These are phyloP conservation scores for Lactarius psammicola DNA, from an alignment of 768 basidiomycete species.

Conservation along the genomic window DNA sequence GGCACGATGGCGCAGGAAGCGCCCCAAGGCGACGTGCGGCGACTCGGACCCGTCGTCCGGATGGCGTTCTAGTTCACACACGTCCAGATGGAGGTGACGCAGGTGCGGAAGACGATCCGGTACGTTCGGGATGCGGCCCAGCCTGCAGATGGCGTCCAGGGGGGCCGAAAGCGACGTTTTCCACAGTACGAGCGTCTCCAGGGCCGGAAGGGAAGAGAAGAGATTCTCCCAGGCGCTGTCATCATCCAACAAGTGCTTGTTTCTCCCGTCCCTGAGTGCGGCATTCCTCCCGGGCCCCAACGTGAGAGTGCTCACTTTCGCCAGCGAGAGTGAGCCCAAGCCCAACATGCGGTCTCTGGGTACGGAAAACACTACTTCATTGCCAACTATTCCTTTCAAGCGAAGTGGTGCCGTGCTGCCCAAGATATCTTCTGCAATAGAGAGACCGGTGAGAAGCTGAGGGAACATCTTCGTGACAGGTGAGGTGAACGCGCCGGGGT, in stretches of 20 bases:
- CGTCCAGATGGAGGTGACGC: slow-evolving; percentile 1
- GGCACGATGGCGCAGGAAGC: slow-evolving; percentile 8
- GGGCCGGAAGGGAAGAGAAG: background rate
- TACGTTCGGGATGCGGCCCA: slow-evolving; percentile 1
- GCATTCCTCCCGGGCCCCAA: background rate
- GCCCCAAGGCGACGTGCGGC: background rate
- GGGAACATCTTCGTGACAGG: background rate
- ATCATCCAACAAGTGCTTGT: background rate
- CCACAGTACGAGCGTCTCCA: slow-evolving; percentile 2
- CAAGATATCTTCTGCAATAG: slow-evolving; percentile 5
- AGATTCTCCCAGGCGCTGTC: background rate
- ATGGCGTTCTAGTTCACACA: background rate
- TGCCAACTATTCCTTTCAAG: background rate
- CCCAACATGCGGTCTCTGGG: background rate
- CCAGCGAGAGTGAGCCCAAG: background rate
- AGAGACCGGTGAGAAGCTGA: background rate
- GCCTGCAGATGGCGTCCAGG: background rate
- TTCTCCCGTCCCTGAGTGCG: background rate
- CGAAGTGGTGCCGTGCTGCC: slow-evolving; percentile 2
- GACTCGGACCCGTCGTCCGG: slow-evolving; percentile 4
- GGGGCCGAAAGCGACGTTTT: background rate
- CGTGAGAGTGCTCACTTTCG: background rate
- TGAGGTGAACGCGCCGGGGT: background rate
- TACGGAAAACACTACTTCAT: slow-evolving; percentile 1
- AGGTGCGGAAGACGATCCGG: slow-evolving; percentile 18